Percentiles rank a stretch among this genome's conserved stretches.
phyloP scores from a whole-genome alignment of 1,139 yeast species.

The Torulaspora globosa region DNA sequence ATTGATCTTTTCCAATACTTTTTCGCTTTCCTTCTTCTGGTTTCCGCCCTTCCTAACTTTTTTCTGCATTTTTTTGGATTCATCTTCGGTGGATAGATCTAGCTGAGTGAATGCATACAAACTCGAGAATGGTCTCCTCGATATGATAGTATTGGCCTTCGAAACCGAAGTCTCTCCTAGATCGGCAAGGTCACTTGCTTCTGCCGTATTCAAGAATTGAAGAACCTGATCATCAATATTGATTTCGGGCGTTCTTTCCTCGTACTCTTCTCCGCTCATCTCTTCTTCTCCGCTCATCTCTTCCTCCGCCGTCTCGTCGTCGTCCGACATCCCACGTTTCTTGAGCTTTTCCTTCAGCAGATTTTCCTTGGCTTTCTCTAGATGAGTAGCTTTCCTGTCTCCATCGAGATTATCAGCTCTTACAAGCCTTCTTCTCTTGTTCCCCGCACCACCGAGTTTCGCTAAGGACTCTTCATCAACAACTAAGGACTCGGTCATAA shows the following conservation, averaged over 20 bases:
- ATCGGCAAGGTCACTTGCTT: conserved; percentile 72
- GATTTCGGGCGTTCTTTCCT: conserved; percentile 40
- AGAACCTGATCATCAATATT: conserved; percentile 66
- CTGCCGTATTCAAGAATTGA: conserved; percentile 73
- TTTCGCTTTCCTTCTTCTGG: conserved; percentile 64
- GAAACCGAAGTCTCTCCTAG: conserved; percentile 66
- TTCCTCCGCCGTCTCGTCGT: conserved; percentile 36
- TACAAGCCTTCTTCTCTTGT: conserved; percentile 32
- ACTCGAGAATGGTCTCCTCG: conserved; percentile 66
- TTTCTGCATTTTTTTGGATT: conserved; percentile 16
- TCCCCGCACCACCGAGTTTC: conserved; percentile 12
- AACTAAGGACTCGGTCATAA: conserved; percentile 15
- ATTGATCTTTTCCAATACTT: conserved; percentile 66
- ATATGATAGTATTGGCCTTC: conserved; percentile 59
- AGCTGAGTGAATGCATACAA: conserved; percentile 47
- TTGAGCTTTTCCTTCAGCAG: conserved; percentile 18
- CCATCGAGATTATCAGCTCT: conserved; percentile 27
- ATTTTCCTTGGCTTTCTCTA: conserved; percentile 28
- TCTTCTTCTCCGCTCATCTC: conserved; percentile 47
- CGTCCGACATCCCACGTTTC: conserved; percentile 32
- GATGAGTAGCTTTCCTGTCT: conserved; percentile 18
- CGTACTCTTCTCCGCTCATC: conserved; percentile 39
- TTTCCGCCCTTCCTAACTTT: conserved; percentile 16
- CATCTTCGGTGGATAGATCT: conserved; percentile 41
- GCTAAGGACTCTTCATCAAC: conserved; percentile 20